These are phyloP conservation scores for Mucor piriformis DNA, from an alignment of 371 early-diverging fungal genomes.

Conservation along the genomic window DNA sequence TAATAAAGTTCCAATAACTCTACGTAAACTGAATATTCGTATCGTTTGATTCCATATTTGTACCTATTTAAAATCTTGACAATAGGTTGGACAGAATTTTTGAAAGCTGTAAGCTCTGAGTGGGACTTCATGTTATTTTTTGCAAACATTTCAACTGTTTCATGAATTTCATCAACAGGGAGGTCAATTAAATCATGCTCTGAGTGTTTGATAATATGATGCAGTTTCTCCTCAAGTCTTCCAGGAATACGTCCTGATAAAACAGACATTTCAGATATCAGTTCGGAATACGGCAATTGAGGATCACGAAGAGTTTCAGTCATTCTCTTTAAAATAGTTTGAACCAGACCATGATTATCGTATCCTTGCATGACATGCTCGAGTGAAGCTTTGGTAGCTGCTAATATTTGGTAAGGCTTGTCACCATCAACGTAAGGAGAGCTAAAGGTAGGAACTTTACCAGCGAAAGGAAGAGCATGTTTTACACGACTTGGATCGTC, in stretches of 20 bases:
- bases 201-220: slow-evolving; percentile 46
- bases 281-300: slow-evolving; percentile 87
- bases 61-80: slow-evolving; percentile 69
- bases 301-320: slow-evolving; percentile 74
- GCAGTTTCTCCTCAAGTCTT: slow-evolving; percentile 65
- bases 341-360: slow-evolving; percentile 74
- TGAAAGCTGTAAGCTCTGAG: slow-evolving; percentile 66
- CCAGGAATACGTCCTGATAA: slow-evolving; percentile 88
- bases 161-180: slow-evolving; percentile 74
- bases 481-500: slow-evolving; percentile 94
- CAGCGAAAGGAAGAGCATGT: slow-evolving; percentile 87
- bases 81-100: slow-evolving; percentile 69
- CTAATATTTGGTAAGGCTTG: slow-evolving; percentile 84
- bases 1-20: slow-evolving; percentile 83
- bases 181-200: slow-evolving; percentile 57
- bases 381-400: slow-evolving; percentile 61
- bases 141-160: slow-evolving; percentile 62
- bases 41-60: slow-evolving; percentile 72
- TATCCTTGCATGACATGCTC: slow-evolving; percentile 88
- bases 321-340: slow-evolving; percentile 72
- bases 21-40: slow-evolving; percentile 74
- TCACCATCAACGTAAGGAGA: slow-evolving; percentile 75
- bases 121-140: slow-evolving; percentile 55
- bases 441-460: slow-evolving; percentile 80
- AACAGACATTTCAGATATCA: slow-evolving; percentile 79